Evolutionary conservation across 495 filamentous ascomycete genomes (phyloP).

Genomic region (Lepraria neglecta): DNA sequence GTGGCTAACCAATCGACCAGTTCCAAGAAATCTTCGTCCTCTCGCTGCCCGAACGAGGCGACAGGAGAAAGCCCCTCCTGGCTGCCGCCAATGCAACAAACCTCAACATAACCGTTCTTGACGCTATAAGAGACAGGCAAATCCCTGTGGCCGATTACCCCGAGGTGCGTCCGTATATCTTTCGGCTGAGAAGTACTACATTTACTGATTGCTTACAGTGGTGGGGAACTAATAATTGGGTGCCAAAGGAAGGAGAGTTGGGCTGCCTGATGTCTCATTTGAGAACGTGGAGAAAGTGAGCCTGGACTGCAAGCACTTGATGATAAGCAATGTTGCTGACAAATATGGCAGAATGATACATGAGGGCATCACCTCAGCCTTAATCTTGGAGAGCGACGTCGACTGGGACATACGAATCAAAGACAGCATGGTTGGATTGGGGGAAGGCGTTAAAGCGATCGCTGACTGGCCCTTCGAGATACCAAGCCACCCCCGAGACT

Average conservation of each 20-base stretch:
- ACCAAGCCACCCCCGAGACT: slow-evolving; percentile 29
- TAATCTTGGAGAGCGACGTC: slow-evolving; percentile 45
- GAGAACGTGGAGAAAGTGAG: slow-evolving; percentile 23
- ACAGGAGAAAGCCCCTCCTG: slow-evolving; percentile 22
- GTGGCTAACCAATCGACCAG: slow-evolving; percentile 11
- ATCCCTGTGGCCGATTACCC: slow-evolving; percentile 23
- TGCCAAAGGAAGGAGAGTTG: slow-evolving; percentile 25
- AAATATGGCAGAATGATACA: slow-evolving; percentile 32
- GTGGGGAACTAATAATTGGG: slow-evolving; percentile 23
- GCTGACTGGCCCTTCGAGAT: slow-evolving; percentile 29
- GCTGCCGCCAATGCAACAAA: slow-evolving; percentile 23
- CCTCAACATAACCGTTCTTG: slow-evolving; percentile 21
- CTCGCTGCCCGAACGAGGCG: slow-evolving; percentile 23
- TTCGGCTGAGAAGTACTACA: not conserved
- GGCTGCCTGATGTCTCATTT: slow-evolving; percentile 26
- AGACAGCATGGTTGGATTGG: slow-evolving; percentile 33
- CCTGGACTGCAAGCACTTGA: not conserved
- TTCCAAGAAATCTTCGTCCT: slow-evolving; percentile 25
- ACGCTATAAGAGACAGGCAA: slow-evolving; percentile 25
- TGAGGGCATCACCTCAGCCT: slow-evolving; percentile 37
- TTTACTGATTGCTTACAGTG: slow-evolving; percentile 9
- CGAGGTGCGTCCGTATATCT: slow-evolving; percentile 2
- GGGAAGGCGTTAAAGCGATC: slow-evolving; percentile 56
- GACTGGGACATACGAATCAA: slow-evolving; percentile 45
- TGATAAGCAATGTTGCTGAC: not conserved